Percentiles rank a stretch among this genome's conserved stretches.
Conservation (phyloP, 192 early-diverging fungal genomes). For the Backusella liffmaniae region DNA sequence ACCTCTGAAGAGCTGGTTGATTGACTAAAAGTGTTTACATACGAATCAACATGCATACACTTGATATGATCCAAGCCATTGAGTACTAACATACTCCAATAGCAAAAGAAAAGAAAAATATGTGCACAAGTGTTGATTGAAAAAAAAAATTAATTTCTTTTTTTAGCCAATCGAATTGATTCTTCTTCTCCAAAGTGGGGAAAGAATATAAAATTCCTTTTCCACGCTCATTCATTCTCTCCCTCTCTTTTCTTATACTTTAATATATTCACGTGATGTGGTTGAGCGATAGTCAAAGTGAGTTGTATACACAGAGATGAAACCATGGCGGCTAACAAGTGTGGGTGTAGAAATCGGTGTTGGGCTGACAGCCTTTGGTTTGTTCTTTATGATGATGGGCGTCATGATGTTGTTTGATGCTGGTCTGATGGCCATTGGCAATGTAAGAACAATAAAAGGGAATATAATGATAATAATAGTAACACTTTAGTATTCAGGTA, state of each 20-base stretch:
- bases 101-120: no score
- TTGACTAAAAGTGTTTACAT: no score
- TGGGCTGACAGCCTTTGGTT: conserved; percentile 89
- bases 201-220: background rate
- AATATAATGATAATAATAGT: background rate
- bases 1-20: no score
- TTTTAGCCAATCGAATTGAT: background rate
- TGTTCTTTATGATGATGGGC: conserved; percentile 90
- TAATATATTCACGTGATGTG: conserved; percentile 25
- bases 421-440: conserved; percentile 94
- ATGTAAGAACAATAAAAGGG: conserved; percentile 53
- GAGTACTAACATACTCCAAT: no score
- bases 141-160: background rate
- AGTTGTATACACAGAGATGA: background rate
- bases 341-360: conserved; percentile 78
- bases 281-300: conserved; percentile 40
- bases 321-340: background rate
- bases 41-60: no score
- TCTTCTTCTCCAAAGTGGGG: background rate
- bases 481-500: conserved; percentile 50
- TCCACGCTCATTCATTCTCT: background rate
- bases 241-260: background rate
- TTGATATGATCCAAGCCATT: no score
- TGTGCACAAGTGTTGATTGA: background rate
- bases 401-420: conserved; percentile 95